These are phyloP conservation scores for Penicillium egyptiacum DNA, from an alignment of 495 filamentous ascomycete genomes.

Conservation along the genomic window DNA sequence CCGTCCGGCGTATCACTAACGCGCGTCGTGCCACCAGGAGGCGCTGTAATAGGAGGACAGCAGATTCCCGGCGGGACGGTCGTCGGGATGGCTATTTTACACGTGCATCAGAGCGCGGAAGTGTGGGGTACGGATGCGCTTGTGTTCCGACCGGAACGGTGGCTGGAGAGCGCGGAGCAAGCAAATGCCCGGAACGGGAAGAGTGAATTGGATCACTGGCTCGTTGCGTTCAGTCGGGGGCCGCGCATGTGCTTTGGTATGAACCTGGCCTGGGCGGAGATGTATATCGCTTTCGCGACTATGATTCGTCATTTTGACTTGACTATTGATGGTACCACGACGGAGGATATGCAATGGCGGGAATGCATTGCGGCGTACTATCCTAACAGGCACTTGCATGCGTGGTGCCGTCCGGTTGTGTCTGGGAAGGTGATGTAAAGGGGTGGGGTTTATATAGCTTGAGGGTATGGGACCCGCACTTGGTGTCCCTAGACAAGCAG, in stretches of 20 bases:
- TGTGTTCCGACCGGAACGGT: constrained; percentile 59
- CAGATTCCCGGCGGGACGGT: constrained; percentile 61
- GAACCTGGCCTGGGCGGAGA: constrained; percentile 14
- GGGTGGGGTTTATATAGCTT: background rate
- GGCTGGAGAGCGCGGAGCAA: constrained; percentile 34
- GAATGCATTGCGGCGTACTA: constrained; percentile 12
- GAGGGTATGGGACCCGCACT: background rate
- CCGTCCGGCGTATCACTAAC: constrained; percentile 60
- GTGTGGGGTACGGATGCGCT: constrained; percentile 62
- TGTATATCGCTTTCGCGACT: constrained; percentile 15
- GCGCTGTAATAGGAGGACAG: constrained; percentile 44
- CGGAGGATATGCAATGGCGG: constrained; percentile 6
- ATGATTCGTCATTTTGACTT: constrained; percentile 8
- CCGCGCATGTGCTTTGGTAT: constrained; percentile 19
- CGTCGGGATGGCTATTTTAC: constrained; percentile 61
- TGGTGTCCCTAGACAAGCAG: too few species aligned
- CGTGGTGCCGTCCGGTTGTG: constrained; percentile 6
- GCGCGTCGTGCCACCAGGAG: constrained; percentile 43
- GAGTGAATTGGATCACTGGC: constrained; percentile 15
- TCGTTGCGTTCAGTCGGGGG: constrained; percentile 32
- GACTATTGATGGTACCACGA: constrained; percentile 9
- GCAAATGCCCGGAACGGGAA: background rate
- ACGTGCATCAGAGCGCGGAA: constrained; percentile 57
- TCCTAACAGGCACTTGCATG: constrained; percentile 7
- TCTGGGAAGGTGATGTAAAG: background rate